A percentile compares a stretch with the other conserved stretches of the same genome.
Conservation (phyloP, 1,284 basidiomycete genomes). For the Naganishia sp. region DNA sequence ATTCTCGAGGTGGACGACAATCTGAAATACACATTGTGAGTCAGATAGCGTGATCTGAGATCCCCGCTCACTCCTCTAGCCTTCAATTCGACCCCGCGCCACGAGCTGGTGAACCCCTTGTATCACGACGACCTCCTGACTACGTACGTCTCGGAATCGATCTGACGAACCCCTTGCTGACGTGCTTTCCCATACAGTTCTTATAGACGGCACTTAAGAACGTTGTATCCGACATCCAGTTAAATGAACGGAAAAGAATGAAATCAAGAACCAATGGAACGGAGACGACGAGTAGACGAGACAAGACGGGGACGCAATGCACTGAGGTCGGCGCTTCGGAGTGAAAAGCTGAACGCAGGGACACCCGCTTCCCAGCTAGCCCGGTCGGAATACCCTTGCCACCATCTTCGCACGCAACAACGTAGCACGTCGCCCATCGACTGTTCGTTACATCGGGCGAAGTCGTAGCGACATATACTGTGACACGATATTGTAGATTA, state of each 20-base stretch:
- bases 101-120: conserved; percentile 94
- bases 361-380: too few relatives aligned
- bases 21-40: conserved; percentile 58
- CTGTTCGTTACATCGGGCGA: too few relatives aligned
- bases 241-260: conserved; percentile 4
- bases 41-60: conserved; percentile 25
- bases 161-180: neutral
- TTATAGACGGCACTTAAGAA: conserved; percentile 24
- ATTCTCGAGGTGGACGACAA: conserved; percentile 99
- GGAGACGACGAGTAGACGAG: neutral
- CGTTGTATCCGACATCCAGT: conserved; percentile 5
- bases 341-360: too few relatives aligned
- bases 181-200: conserved; percentile 11
- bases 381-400: too few relatives aligned
- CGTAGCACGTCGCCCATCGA: too few relatives aligned
- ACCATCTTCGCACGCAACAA: too few relatives aligned
- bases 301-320: too few relatives aligned
- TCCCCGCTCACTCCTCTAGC: conserved; percentile 57
- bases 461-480: too few relatives aligned
- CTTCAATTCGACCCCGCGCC: conserved; percentile 99
- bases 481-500: conserved; percentile 1
- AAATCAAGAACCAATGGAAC: neutral
- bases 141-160: conserved; percentile 63
- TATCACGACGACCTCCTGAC: conserved; percentile 97
- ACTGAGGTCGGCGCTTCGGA: too few relatives aligned